Evolutionary conservation across 2,329 filamentous ascomycete genomes (phyloP).

Genomic region (Nannizzia gypsea): DNA sequence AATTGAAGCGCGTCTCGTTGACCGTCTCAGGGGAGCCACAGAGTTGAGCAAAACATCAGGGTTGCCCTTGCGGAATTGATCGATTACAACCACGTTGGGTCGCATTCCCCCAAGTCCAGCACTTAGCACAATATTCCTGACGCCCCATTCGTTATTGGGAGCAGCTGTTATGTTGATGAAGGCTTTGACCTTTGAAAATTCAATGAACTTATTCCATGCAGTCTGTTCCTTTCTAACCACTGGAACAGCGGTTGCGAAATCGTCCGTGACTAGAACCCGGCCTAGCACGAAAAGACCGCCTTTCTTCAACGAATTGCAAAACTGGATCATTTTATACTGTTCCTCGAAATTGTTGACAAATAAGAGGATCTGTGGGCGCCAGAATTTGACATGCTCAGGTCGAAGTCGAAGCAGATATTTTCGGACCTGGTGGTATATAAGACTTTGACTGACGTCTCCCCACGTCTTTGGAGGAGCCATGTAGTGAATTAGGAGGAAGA

Average conservation of each 20-base stretch:
- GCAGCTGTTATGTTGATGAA: constrained; percentile 81
- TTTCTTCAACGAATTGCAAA: constrained; percentile 86
- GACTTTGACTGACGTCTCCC: constrained; percentile 80
- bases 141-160: constrained; percentile 71
- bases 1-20: constrained; percentile 13
- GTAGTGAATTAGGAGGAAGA: constrained; percentile 79
- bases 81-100: constrained; percentile 73
- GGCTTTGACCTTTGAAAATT: constrained; percentile 75
- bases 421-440: constrained; percentile 79
- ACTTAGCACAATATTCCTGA: constrained; percentile 68
- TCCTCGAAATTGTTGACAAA: constrained; percentile 72
- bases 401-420: constrained; percentile 76
- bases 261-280: constrained; percentile 74
- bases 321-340: constrained; percentile 74
- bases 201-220: constrained; percentile 77
- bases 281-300: constrained; percentile 74
- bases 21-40: not conserved
- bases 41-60: not conserved
- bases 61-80: constrained; percentile 48
- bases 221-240: constrained; percentile 72
- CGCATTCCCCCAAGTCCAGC: constrained; percentile 78
- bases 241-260: constrained; percentile 66
- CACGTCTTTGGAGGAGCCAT: constrained; percentile 74
- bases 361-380: constrained; percentile 76
- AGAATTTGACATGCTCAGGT: constrained; percentile 87